Base-by-base conservation (phyloP, 805 yeast genomes). In the Phaffomyces antillensis region DNA sequence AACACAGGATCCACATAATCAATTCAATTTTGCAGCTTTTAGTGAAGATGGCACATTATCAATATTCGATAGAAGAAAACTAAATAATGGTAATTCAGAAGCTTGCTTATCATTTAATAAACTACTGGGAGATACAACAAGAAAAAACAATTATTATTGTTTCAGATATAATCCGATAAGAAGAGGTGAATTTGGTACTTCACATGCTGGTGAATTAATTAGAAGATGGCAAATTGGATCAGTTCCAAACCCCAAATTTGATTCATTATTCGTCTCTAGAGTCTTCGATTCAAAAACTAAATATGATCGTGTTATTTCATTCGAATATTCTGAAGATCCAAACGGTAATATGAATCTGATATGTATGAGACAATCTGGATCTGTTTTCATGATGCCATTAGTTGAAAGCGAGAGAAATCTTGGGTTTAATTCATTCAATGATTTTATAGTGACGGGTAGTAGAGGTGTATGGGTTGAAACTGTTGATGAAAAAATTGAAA, bases 361-460 rank as follows among this genome's bases (percentile, higher is more conserved):
- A 26, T 89, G 97, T 62, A 83, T 90, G 84, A 71, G 96, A 51
- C 95, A 87, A 55, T 85, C 95, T 1, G 97, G 97, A 4, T 83
- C 86, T 43, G 81, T 89, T 0, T 89, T 85, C 62, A 71, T 83
- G 46, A 86, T 86, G 90, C 76, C 83, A 0, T 85, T 83, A 0
- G 64, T 70, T 1, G 91, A 86, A 58, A 75, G 84, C 41, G 80
- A 80, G 30, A 78, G 79, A 33, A 70, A 80, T 9, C 59, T 84
- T 9, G 70, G 68, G 15, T 84, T 89, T 62, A 85, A 80, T 52
- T 78, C 91, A 1, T 75, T 70, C 53, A 85, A 85, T 55, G 87
- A 82, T 44, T 62, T 85, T 32, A 67, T 81, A 4, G 65, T 81
- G 38, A 67, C 80, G 3, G 87, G 86, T 0, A 73, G 81, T 1